Evolutionary conservation across 176 grass and related monocot species (phyloP).

Genomic region (Ampelocalamus luodianensis): DNA sequence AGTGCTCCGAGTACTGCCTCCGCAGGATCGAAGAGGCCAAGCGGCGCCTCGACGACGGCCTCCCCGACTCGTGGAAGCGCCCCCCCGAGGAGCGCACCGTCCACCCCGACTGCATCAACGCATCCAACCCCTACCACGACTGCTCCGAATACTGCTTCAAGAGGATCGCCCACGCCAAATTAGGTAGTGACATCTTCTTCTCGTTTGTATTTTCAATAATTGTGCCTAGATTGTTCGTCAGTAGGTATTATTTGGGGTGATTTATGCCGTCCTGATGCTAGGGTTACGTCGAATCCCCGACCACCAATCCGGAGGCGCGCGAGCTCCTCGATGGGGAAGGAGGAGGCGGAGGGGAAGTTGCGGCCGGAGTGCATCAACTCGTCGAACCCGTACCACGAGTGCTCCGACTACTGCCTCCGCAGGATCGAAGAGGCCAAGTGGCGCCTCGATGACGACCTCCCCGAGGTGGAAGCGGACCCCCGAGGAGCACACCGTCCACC

Average conservation of each 20-base stretch:
- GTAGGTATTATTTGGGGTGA: not conserved
- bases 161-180: constrained; percentile 62
- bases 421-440: constrained; percentile 62
- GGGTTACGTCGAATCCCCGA: not conserved
- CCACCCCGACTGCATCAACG: constrained; percentile 75
- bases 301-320: too few relatives aligned
- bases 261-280: not conserved
- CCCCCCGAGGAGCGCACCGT: constrained; percentile 46
- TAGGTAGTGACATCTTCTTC: not conserved
- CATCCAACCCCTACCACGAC: constrained; percentile 68
- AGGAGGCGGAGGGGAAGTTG: not conserved
- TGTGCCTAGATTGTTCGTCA: too few relatives aligned
- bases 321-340: constrained; percentile 10
- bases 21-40: constrained; percentile 62
- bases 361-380: constrained; percentile 75
- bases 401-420: constrained; percentile 67
- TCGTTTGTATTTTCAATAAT: not conserved
- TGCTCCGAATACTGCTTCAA: constrained; percentile 75
- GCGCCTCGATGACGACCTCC: constrained; percentile 9
- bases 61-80: not conserved
- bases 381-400: constrained; percentile 73
- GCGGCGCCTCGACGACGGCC: constrained; percentile 17
- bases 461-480: constrained; percentile 5
- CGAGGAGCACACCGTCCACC: constrained; percentile 55
- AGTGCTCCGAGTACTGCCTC: constrained; percentile 75